Evolutionary conservation across 2,329 filamentous ascomycete genomes (phyloP), one percentile per base, ranked within the genome.

Genomic region (Colletotrichum abscissum): DNA sequence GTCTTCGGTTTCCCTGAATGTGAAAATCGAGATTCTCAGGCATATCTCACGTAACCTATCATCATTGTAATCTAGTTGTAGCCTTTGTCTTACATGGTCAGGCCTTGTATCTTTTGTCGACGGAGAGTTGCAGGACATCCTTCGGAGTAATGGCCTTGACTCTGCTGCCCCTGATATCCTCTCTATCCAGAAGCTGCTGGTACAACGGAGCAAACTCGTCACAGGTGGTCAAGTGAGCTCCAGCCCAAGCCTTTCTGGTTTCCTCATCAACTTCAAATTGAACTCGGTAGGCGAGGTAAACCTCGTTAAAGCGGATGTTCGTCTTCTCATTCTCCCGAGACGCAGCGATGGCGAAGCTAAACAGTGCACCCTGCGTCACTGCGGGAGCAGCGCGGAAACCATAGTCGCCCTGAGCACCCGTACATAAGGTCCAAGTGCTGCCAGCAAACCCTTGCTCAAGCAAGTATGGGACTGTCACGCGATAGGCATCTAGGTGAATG

Each of bases 231-330:
- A 64, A 2, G 77, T 26, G 28, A 19, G 33, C 4, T 11, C 62
- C 46, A 9, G 59, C 46, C 19, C 52, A 35, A 3, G 12, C 16
- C 19, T 64, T 46, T 11, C 4, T 19, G 5, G 3, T 35, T 5
- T 16, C 46, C n/a, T 52, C 16, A 1, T 56, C 75, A 4, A 68
- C 76, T 66, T 80, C 78, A 4, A 77, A 71, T 67, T 80, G 77
- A 24, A 82, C 79, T 3, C 77, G 78, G 12, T 76, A 76, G 59
- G 52, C 75, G 2, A 85, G 79, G 65, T 81, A 84, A n/a, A 83
- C 76, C 69, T 85, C 83, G 67, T 84, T 83, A 76, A 84, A 81
- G 22, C 82, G 82, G 9, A 85, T 76, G 64, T 81, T 83, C 4
- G 80, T 81, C 0, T 76, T 67, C 12, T 62, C 63, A 35, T 78